Evolutionary conservation across 352 stramenopile genomes (phyloP).

Genomic region (Phytophthora pini): DNA sequence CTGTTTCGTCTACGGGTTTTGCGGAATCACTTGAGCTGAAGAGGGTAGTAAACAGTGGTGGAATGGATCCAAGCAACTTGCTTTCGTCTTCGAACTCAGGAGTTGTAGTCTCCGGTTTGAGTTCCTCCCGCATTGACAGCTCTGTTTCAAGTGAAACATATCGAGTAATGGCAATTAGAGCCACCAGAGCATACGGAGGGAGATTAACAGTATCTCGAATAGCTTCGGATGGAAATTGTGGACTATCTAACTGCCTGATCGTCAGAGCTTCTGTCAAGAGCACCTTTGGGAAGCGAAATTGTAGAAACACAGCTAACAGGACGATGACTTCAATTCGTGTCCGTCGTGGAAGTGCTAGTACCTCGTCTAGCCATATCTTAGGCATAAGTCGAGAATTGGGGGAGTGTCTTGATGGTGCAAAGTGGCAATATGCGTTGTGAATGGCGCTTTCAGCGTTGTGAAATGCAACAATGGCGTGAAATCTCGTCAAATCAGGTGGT

Average conservation of each 20-base stretch:
- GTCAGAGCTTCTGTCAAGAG: constrained; percentile 57
- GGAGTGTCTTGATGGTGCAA: constrained; percentile 45
- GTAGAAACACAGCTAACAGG: constrained; percentile 45
- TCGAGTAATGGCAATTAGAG: constrained; percentile 44
- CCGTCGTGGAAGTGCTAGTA: constrained; percentile 37
- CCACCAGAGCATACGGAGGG: constrained; percentile 52
- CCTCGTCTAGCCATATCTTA: constrained; percentile 34
- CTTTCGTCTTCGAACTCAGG: constrained; percentile 28
- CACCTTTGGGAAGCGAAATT: constrained; percentile 46
- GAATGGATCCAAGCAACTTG: constrained; percentile 49
- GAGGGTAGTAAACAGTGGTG: constrained; percentile 47
- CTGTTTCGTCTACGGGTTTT: neutral
- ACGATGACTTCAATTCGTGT: constrained; percentile 44
- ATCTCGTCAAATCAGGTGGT: constrained; percentile 43
- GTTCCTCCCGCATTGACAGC: constrained; percentile 9
- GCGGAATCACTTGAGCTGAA: constrained; percentile 7
- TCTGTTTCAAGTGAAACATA: constrained; percentile 38
- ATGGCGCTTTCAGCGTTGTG: constrained; percentile 54
- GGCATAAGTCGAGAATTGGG: constrained; percentile 45
- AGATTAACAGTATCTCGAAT: constrained; percentile 48
- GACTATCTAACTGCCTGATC: constrained; percentile 47
- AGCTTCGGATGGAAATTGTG: constrained; percentile 13
- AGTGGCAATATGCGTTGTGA: constrained; percentile 55
- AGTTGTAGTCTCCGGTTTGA: constrained; percentile 6
- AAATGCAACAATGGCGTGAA: constrained; percentile 45